Conservation (phyloP, 177 flowering plant species). For the Telopea speciosissima region DNA sequence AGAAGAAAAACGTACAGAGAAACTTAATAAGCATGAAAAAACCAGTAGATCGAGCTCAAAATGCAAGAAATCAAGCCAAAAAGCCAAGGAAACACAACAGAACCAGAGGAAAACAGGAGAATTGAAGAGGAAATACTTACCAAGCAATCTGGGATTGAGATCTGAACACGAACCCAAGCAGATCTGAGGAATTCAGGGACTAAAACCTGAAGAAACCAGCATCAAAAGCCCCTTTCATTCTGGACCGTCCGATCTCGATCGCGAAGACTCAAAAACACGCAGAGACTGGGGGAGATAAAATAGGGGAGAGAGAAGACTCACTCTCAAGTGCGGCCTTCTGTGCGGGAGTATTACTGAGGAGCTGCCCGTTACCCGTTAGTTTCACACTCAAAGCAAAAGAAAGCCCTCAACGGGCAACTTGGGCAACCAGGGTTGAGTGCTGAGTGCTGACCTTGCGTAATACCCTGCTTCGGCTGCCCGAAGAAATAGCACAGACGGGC, state of each 20-base stretch:
- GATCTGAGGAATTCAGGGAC: slow-evolving; percentile 7
- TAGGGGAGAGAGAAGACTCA: background rate
- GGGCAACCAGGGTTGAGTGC: slow-evolving; percentile 5
- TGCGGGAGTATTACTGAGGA: background rate
- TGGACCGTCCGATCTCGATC: slow-evolving; percentile 12
- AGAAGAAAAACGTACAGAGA: background rate
- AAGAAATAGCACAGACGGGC: background rate
- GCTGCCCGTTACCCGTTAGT: slow-evolving; percentile 11
- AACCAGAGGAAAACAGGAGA: background rate
- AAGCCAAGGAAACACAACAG: background rate
- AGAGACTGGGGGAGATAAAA: background rate
- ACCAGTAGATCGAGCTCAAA: background rate
- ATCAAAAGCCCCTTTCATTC: slow-evolving; percentile 9
- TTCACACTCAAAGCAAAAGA: background rate
- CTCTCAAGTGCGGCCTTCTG: background rate
- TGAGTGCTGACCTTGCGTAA: slow-evolving; percentile 1
- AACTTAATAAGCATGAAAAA: background rate
- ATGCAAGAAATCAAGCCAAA: background rate
- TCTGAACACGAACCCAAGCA: slow-evolving; percentile 2
- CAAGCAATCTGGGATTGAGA: slow-evolving; percentile 10
- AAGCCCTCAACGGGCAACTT: slow-evolving; percentile 4
- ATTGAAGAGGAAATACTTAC: slow-evolving; percentile 2
- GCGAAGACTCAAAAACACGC: background rate
- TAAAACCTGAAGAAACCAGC: slow-evolving; percentile 5
- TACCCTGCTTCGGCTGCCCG: slow-evolving; percentile 1